Base-by-base conservation (phyloP, 164 flowering plant genomes). In the Nelumbo lutea region DNA sequence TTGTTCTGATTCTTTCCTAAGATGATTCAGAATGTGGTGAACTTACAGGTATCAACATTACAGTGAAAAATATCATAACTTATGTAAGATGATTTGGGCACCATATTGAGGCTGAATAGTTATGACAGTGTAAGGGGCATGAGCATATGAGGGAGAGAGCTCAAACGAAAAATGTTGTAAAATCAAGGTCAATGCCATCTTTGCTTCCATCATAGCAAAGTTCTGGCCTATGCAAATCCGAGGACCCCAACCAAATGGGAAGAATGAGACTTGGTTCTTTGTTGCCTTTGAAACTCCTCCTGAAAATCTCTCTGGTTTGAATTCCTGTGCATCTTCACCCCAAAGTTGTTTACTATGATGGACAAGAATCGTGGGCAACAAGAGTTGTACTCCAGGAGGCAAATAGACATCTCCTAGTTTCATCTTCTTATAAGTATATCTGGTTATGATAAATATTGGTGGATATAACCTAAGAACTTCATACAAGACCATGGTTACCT, bases 401-500 rank as follows among this genome's bases (percentile, higher is more conserved):
- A 53, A 15, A 53, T 14, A 53, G 11, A 53, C 2, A 11, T 51
- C 55, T 53, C 57, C 57, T 53, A 53, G 57, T 11, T 53, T 53
- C 14, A 53, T 53, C 3, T 53, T 53, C 57, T 53, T 53, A 15
- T 11, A 53, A 10, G 57, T 53, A 53, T 4, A 53, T 27, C 15
- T 11, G 57, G 2, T 50, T 6, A 1, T 11, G 15, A 10, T 9
- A 11, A 2, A 10, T 10, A 11, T 2, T 53, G 57, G 13, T 10
- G 57, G 57, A 53, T 53, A 53, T 11, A 53, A 53, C 14, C 57
- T 53, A 53, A 53, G 57, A 11, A 53, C 57, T 15, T 53, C 57
- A 11, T 53, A 53, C 4, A 53, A 15, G 61, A 69, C 59, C 76
- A 74, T 74, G 6, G 64, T 44, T 14, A 69, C 69, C 72, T 73